These are phyloP conservation scores for Nicotiana knightiana DNA, from an alignment of 257 asterid species.

Conservation along the genomic window DNA sequence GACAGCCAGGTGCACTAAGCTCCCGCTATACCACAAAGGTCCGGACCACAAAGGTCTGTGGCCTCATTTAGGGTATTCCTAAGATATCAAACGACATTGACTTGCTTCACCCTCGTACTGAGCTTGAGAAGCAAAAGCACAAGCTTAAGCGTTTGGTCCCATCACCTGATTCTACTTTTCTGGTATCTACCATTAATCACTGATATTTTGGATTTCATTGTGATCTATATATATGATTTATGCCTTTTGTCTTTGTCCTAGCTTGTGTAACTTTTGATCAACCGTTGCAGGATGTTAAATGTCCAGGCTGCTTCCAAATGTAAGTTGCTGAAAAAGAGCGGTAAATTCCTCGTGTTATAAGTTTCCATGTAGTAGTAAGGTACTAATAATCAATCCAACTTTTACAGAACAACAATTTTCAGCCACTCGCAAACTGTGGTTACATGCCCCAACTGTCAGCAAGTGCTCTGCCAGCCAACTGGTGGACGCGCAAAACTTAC, in stretches of 20 bases:
- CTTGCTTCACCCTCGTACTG: conserved; percentile 17
- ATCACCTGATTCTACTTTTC: conserved; percentile 9
- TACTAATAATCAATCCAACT: neutral
- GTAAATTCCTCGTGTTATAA: neutral
- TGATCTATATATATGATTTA: neutral
- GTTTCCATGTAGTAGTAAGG: neutral
- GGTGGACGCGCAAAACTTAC: conserved; percentile 15
- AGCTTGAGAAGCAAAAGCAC: conserved; percentile 18
- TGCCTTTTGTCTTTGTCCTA: neutral
- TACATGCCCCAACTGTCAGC: conserved; percentile 12
- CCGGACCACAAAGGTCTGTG: neutral
- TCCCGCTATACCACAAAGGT: no score
- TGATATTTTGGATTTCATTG: neutral
- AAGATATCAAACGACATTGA: conserved; percentile 13
- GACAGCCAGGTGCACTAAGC: no score
- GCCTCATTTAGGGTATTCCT: neutral
- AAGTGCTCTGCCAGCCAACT: conserved; percentile 18
- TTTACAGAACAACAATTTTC: conserved; percentile 6
- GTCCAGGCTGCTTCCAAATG: conserved; percentile 6
- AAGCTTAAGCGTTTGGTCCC: conserved; percentile 15
- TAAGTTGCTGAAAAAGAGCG: neutral
- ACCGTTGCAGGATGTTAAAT: neutral
- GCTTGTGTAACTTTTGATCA: neutral
- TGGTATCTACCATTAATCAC: neutral
- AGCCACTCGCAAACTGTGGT: conserved; percentile 17